Base-by-base conservation (phyloP, 768 basidiomycete species). In the Leccinum barrowsii region DNA sequence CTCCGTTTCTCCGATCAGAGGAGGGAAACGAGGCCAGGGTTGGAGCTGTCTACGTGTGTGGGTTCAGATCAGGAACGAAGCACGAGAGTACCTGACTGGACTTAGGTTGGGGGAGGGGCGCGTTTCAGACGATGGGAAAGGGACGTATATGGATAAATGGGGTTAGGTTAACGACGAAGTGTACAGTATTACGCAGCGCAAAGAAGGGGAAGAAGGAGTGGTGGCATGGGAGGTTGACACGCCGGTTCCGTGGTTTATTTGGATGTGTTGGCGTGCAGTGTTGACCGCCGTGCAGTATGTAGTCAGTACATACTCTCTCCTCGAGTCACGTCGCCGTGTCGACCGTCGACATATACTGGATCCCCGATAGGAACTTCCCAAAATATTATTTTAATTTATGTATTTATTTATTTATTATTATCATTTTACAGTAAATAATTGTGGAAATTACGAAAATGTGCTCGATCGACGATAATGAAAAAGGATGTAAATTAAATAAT, bases 381-480 rank as follows among this genome's bases (percentile, higher is more conserved):
- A 4, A 61, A 57, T 46, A 60, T 52, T 26, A 30, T 52, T 11
- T 30, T 28, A 28, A 40, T 49, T 60, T 59, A 56, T 42, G 8
- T 30, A 30, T 30, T 30, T 32, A 24, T 52, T 7, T 30, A 42
- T 49, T 61, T 59, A 58, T 46, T 58, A 58, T 46, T 56, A 19
- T 37, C 17, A 17, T 7, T 7, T 40, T 40, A 30, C 17, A 26
- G 19, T 57, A 60, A 64, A 53, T 61, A 65, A 55, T 37, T 37
- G 15, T 0, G 44, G 40, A 56, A 42, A 67, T 71, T 64, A 69
- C 63, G 59, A 59, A 60, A 55, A 64, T 52, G 51, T 62, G 57
- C 57, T 69, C 68, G 72, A 73, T 72, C 70, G 70, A 71, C 70
- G 59, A 74, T 74, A 72, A 71, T 69, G 57, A 70, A 70, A 42